phyloP scores from a whole-genome alignment of 2,329 filamentous ascomycete genomes.

The Trichocomaceae sp. region DNA sequence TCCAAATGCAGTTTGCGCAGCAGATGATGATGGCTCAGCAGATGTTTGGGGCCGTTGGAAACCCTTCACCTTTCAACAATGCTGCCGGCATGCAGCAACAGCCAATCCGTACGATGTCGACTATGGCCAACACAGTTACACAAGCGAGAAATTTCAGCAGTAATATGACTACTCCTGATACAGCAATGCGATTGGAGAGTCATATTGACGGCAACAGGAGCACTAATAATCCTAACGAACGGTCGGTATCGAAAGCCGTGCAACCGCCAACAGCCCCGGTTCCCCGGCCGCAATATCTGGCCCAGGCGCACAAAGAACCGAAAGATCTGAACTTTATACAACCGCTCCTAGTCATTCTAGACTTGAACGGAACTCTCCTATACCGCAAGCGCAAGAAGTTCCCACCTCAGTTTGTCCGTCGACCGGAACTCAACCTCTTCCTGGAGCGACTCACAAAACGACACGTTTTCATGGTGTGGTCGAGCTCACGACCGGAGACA shows the following conservation, averaged over 20 bases:
- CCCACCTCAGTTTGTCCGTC: conserved; percentile 53
- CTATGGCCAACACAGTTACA: neutral
- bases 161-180: neutral
- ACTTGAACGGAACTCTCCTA: conserved; percentile 88
- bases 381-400: conserved; percentile 54
- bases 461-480: conserved; percentile 84
- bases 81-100: neutral
- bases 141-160: neutral
- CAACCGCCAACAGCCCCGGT: conserved; percentile 46
- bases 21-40: conserved; percentile 4
- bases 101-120: conserved; percentile 2
- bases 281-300: conserved; percentile 57
- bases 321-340: conserved; percentile 43
- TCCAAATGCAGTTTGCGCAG: conserved; percentile 2
- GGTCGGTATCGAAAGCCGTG: neutral
- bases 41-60: neutral
- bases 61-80: neutral
- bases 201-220: no score
- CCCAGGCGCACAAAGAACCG: conserved; percentile 44
- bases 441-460: conserved; percentile 65
- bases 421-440: conserved; percentile 64
- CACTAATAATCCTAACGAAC: neutral
- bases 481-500: conserved; percentile 69
- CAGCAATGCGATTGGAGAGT: neutral
- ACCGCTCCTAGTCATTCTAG: conserved; percentile 73